Percentiles rank a stretch among this genome's conserved stretches.
Conservation (phyloP, 305 asterid genomes). For the Fraxinus platypoda region DNA sequence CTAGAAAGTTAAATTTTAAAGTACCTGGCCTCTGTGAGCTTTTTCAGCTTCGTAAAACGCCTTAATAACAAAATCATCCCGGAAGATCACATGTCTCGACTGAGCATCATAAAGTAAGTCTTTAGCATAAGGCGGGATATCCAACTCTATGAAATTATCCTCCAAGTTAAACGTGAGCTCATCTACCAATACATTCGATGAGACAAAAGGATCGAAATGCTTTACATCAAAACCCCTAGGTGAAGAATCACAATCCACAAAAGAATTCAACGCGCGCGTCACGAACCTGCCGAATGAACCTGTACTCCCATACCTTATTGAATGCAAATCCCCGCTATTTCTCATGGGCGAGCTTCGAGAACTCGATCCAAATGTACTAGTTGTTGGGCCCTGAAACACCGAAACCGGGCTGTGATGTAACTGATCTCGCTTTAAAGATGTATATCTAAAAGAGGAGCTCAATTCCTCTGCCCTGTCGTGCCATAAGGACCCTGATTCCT, state of each 20-base stretch:
- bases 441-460: conserved; percentile 58
- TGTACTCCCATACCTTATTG: conserved; percentile 50
- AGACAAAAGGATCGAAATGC: conserved; percentile 32
- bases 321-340: conserved; percentile 47
- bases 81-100: conserved; percentile 57
- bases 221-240: conserved; percentile 35
- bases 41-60: conserved; percentile 90
- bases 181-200: conserved; percentile 41
- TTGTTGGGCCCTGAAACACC: conserved; percentile 72
- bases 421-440: conserved; percentile 71
- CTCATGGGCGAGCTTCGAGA: conserved; percentile 64
- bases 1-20: not conserved
- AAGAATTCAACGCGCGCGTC: conserved; percentile 64
- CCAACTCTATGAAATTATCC: conserved; percentile 45
- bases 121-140: conserved; percentile 58
- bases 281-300: conserved; percentile 69
- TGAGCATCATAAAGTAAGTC: conserved; percentile 70
- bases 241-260: conserved; percentile 59
- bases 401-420: conserved; percentile 85
- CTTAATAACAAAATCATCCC: conserved; percentile 75
- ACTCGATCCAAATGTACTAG: conserved; percentile 47
- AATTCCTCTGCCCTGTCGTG: conserved; percentile 75
- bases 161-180: conserved; percentile 88
- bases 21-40: conserved; percentile 97
- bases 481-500: conserved; percentile 71